phyloP scores from a whole-genome alignment of 2,329 filamentous ascomycete species.

The Colletotrichum tamarilloi region DNA sequence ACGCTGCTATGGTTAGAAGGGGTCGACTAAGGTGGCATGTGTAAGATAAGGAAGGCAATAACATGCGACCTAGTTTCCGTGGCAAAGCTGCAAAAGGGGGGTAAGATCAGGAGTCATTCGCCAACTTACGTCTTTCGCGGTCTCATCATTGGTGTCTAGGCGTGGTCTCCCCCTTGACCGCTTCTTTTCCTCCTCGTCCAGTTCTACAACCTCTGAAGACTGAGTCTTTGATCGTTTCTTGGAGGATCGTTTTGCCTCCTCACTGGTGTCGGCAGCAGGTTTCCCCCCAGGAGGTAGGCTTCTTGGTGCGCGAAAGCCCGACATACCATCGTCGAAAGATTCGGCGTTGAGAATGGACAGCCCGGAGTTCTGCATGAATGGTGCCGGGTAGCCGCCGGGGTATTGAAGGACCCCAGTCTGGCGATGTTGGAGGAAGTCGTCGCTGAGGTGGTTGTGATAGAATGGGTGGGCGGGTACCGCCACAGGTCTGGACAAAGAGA shows the following conservation, averaged over 20 bases:
- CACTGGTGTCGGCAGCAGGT: conserved; percentile 11
- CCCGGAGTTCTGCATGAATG: conserved; percentile 44
- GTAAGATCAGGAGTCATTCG: conserved; percentile 19
- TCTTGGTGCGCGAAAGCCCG: conserved; percentile 36
- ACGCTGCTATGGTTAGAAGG: conserved; percentile 61
- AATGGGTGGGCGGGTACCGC: conserved; percentile 14
- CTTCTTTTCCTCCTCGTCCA: conserved; percentile 61
- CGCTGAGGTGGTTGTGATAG: conserved; percentile 1
- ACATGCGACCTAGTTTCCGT: conserved; percentile 10
- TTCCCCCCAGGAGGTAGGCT: conserved; percentile 35
- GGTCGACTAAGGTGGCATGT: background rate
- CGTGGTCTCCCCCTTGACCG: conserved; percentile 79
- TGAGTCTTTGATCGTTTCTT: conserved; percentile 47
- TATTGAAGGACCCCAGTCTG: conserved; percentile 11
- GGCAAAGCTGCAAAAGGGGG: background rate
- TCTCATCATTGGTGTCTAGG: conserved; percentile 81
- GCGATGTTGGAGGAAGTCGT: conserved; percentile 6
- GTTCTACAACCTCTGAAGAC: conserved; percentile 42
- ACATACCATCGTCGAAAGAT: conserved; percentile 52
- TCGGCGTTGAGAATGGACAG: conserved; percentile 60
- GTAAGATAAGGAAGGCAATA: background rate
- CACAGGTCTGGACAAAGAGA: background rate
- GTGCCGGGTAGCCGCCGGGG: conserved; percentile 15
- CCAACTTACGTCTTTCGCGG: conserved; percentile 78
- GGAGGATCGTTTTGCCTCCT: conserved; percentile 20